Conservation (phyloP, 1,284 basidiomycete genomes). For the Cerrena zonata region DNA sequence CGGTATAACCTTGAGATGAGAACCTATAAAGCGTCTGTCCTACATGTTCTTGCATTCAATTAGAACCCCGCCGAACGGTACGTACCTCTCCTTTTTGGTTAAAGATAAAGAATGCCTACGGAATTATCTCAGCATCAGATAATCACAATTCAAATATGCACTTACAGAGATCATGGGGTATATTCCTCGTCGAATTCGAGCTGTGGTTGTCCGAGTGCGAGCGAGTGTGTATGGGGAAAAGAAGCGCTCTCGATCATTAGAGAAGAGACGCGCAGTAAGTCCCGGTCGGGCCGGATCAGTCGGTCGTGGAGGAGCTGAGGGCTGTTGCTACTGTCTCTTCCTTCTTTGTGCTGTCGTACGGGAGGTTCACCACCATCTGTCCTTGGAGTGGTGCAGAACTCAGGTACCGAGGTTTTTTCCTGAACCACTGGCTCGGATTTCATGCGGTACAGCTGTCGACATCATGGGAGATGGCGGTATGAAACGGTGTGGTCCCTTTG, state of each 20-base stretch:
- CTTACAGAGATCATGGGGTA: conserved; percentile 37
- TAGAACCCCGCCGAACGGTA: conserved; percentile 5
- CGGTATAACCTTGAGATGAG: conserved; percentile 90
- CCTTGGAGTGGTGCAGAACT: too few relatives aligned
- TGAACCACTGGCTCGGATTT: too few relatives aligned
- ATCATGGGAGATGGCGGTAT: too few relatives aligned
- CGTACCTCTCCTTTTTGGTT: conserved; percentile 94
- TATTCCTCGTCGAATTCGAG: neutral
- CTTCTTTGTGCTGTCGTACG: too few relatives aligned
- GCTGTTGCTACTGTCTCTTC: too few relatives aligned
- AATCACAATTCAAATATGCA: neutral
- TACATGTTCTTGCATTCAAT: conserved; percentile 3
- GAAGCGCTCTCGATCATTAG: neutral
- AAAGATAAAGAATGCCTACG: conserved; percentile 93
- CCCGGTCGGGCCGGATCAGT: too few relatives aligned
- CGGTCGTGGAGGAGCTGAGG: too few relatives aligned
- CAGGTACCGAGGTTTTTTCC: too few relatives aligned
- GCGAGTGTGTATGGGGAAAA: neutral
- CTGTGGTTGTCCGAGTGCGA: neutral
- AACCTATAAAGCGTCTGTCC: conserved; percentile 47
- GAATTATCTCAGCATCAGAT: neutral
- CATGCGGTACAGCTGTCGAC: too few relatives aligned
- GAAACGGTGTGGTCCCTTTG: too few relatives aligned
- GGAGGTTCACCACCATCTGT: too few relatives aligned
- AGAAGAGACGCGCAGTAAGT: too few relatives aligned